A percentile compares a stretch with the other conserved stretches of the same genome.
These are phyloP conservation scores for Nevesoporus exiguus DNA, from an alignment of 768 basidiomycete genomes.

Conservation along the genomic window DNA sequence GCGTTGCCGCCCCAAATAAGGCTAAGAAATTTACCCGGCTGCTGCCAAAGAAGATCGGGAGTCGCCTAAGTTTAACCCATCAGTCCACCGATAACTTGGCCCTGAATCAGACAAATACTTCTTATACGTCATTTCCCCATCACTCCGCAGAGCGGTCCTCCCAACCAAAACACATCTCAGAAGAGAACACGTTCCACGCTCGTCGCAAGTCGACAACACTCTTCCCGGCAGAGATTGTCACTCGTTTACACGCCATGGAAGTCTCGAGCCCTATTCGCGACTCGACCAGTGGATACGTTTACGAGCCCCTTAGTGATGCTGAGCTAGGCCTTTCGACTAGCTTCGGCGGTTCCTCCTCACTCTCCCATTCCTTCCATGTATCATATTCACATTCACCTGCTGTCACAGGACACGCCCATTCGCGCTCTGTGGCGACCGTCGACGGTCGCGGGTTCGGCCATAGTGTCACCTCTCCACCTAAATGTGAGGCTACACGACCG, in stretches of 20 bases:
- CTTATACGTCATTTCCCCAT: constrained; percentile 26
- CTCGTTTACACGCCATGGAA: constrained; percentile 31
- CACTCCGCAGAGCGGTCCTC: constrained; percentile 21
- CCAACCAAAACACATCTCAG: constrained; percentile 24
- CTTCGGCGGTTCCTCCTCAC: constrained; percentile 6
- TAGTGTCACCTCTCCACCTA: neutral
- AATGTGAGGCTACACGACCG: constrained; percentile 15
- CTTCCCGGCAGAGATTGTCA: constrained; percentile 28
- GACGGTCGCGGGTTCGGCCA: constrained; percentile 11
- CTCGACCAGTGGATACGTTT: constrained; percentile 23
- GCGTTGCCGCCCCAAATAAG: constrained; percentile 17
- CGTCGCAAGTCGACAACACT: constrained; percentile 35
- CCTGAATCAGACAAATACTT: constrained; percentile 23
- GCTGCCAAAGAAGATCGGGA: constrained; percentile 32
- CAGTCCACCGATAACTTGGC: constrained; percentile 27
- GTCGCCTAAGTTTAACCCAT: constrained; percentile 27
- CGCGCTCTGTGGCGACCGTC: constrained; percentile 22
- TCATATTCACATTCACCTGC: constrained; percentile 8
- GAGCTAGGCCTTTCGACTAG: constrained; percentile 22
- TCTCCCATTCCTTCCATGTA: constrained; percentile 15
- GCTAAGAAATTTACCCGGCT: constrained; percentile 28
- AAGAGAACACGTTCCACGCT: constrained; percentile 34
- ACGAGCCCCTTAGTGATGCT: constrained; percentile 28
- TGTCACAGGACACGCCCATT: constrained; percentile 14
- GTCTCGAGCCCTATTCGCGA: constrained; percentile 26